Conservation (phyloP, 1,284 basidiomycete species). For the Phellinidium pouzarii region DNA sequence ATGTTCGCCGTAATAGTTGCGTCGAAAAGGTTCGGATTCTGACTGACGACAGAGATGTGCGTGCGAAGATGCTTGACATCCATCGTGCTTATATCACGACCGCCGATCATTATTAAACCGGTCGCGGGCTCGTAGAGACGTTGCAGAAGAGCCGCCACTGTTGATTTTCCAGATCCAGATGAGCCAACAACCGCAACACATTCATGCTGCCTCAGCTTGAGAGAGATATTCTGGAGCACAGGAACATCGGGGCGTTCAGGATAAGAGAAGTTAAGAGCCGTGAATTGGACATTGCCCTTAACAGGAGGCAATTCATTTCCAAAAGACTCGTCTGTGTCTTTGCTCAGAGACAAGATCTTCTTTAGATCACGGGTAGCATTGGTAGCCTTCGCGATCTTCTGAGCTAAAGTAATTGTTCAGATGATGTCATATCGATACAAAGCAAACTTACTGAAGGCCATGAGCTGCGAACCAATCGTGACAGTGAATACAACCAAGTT, state of each 20-base stretch:
- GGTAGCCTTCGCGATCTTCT: constrained; percentile 72
- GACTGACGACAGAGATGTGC: constrained; percentile 81
- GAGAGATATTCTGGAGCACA: constrained; percentile 61
- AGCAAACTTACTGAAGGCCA: constrained; percentile 70
- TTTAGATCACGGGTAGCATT: constrained; percentile 79
- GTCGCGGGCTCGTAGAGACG: constrained; percentile 73
- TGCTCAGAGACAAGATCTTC: constrained; percentile 55
- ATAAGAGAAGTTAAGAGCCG: constrained; percentile 75
- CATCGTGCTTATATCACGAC: constrained; percentile 42
- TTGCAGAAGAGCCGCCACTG: constrained; percentile 77
- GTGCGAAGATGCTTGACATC: constrained; percentile 73
- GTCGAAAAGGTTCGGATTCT: constrained; percentile 84
- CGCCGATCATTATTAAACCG: constrained; percentile 59
- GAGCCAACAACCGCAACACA: constrained; percentile 84
- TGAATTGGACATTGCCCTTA: constrained; percentile 59
- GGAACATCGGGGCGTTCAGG: constrained; percentile 70
- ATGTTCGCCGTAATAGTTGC: constrained; percentile 83
- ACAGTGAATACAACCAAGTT: constrained; percentile 92
- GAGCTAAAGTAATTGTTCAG: constrained; percentile 41
- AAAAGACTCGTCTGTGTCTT: constrained; percentile 57
- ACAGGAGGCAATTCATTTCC: constrained; percentile 64
- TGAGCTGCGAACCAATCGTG: constrained; percentile 83
- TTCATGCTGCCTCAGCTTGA: constrained; percentile 65
- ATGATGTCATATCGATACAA: background rate
- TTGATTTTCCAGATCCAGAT: constrained; percentile 88